These are phyloP conservation scores for Coemansia furcata DNA, from an alignment of 192 early-diverging fungal genomes.

Conservation along the genomic window DNA sequence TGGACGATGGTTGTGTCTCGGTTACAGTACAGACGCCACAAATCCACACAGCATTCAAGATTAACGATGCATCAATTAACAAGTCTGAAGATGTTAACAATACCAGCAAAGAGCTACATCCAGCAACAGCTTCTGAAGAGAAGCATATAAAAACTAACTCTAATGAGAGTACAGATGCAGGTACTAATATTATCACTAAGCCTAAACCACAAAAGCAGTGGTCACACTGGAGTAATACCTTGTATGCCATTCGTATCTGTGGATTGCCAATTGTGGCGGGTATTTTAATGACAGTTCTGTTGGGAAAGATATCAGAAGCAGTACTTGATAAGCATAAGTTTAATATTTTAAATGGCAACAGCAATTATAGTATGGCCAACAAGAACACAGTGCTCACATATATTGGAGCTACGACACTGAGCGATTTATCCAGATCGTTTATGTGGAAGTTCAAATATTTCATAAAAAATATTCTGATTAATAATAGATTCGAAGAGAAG, in stretches of 20 bases:
- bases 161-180: too few species aligned
- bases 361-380: neutral
- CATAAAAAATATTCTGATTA: neutral
- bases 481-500: neutral
- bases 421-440: neutral
- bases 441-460: neutral
- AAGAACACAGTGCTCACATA: neutral
- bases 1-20: too few species aligned
- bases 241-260: too few species aligned
- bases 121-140: neutral
- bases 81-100: neutral
- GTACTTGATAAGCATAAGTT: neutral
- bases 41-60: neutral
- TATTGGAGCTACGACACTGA: neutral
- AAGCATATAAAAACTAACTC: too few species aligned
- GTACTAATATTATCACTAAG: too few species aligned
- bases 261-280: neutral
- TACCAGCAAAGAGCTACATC: neutral
- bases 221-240: too few species aligned
- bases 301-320: neutral
- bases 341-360: neutral
- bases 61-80: constrained; percentile 26
- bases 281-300: neutral
- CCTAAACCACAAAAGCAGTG: too few species aligned
- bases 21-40: too few species aligned